These are phyloP conservation scores for Phylloporus sp. DNA, from an alignment of 1,284 basidiomycete genomes.

Conservation along the genomic window DNA sequence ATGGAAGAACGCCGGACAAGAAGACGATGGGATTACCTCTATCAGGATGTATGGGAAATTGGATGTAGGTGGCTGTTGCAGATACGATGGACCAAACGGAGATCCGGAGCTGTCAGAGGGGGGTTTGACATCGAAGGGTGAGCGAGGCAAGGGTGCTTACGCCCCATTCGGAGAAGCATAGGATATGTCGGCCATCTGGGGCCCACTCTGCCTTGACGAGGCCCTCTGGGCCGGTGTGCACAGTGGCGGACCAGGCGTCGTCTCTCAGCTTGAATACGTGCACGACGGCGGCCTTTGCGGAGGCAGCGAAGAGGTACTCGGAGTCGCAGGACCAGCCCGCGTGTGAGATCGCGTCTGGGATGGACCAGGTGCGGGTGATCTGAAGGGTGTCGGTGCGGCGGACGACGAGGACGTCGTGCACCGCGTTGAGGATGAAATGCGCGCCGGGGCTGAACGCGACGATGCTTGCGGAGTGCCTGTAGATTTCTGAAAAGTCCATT, in stretches of 20 bases:
- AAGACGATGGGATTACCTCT: slow-evolving; percentile 55
- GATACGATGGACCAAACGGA: slow-evolving; percentile 82
- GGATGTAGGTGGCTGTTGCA: slow-evolving; percentile 76
- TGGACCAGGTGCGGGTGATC: slow-evolving; percentile 75
- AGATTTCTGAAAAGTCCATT: slow-evolving; percentile 84
- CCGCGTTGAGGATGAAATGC: slow-evolving; percentile 77
- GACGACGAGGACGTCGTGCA: slow-evolving; percentile 76
- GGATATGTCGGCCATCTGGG: slow-evolving; percentile 76
- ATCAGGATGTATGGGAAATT: slow-evolving; percentile 81
- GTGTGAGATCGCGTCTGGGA: slow-evolving; percentile 69
- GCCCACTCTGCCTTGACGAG: slow-evolving; percentile 87
- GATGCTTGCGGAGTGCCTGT: slow-evolving; percentile 71
- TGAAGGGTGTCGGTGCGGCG: slow-evolving; percentile 80
- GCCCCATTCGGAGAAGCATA: slow-evolving; percentile 90
- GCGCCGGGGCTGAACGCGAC: slow-evolving; percentile 79
- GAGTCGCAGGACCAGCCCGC: slow-evolving; percentile 86
- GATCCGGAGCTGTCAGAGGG: slow-evolving; percentile 69
- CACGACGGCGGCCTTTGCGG: slow-evolving; percentile 67
- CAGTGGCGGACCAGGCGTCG: slow-evolving; percentile 75
- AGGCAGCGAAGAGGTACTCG: slow-evolving; percentile 80
- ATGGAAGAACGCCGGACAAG: slow-evolving; percentile 8
- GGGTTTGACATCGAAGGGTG: slow-evolving; percentile 11
- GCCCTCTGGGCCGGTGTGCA: slow-evolving; percentile 84
- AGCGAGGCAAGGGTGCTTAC: slow-evolving; percentile 57
- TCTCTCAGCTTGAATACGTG: slow-evolving; percentile 78